phyloP scores from a whole-genome alignment of 2,329 filamentous ascomycete species.

The Trichocomaceae sp. region DNA sequence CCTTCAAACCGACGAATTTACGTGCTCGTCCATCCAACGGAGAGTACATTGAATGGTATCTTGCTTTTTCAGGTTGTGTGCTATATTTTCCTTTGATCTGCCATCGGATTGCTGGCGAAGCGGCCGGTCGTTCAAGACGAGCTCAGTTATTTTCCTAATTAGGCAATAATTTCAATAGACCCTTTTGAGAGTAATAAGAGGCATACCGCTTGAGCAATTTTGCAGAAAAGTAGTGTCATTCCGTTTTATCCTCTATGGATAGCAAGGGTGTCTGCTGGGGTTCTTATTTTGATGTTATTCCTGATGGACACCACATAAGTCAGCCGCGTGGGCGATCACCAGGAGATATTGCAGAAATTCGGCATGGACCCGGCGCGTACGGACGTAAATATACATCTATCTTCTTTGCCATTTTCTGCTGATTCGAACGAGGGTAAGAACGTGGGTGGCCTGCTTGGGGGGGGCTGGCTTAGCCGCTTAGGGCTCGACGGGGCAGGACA shows the following conservation, averaged over 20 bases:
- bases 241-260: neutral
- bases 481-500: neutral
- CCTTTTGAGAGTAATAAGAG: neutral
- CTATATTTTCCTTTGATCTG: neutral
- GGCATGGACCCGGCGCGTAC: neutral
- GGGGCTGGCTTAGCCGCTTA: neutral
- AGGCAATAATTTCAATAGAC: neutral
- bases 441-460: neutral
- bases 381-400: neutral
- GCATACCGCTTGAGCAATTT: neutral
- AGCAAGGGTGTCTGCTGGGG: neutral
- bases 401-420: neutral
- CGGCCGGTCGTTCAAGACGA: neutral
- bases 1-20: neutral
- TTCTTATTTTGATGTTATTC: neutral
- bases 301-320: neutral
- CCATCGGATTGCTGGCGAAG: neutral
- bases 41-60: neutral
- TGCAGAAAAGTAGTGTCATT: neutral
- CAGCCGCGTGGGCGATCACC: neutral
- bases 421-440: conserved; percentile 9
- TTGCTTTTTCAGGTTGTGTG: neutral
- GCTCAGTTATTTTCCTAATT: neutral
- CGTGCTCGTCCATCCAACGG: neutral
- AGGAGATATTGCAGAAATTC: neutral